Evolutionary conservation across 2,329 filamentous ascomycete species (phyloP).

Genomic region (Chaetomium globosum): DNA sequence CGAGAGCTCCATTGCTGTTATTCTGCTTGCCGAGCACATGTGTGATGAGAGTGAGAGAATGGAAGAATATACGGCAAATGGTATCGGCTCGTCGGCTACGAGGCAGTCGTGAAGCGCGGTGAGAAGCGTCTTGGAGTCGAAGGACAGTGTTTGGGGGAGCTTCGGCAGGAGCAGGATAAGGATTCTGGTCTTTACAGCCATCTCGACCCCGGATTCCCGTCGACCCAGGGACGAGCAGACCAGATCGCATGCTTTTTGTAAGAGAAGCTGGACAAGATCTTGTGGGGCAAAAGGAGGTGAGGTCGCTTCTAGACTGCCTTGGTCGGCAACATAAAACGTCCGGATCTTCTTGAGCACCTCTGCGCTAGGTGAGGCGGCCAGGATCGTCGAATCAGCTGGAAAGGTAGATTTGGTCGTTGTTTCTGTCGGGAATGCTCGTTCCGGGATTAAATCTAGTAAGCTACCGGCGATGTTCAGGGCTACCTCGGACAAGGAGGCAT

Average conservation of each 20-base stretch:
- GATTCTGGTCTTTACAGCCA: slow-evolving; percentile 62
- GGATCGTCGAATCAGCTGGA: slow-evolving; percentile 38
- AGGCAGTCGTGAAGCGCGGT: slow-evolving; percentile 56
- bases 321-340: slow-evolving; percentile 69
- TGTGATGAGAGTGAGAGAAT: slow-evolving; percentile 61
- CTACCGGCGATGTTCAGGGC: slow-evolving; percentile 56
- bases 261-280: slow-evolving; percentile 62
- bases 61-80: slow-evolving; percentile 61
- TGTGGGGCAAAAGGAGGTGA: slow-evolving; percentile 60
- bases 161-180: slow-evolving; percentile 62
- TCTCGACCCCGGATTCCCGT: slow-evolving; percentile 48
- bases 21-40: slow-evolving; percentile 57
- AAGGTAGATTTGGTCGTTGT: slow-evolving; percentile 32
- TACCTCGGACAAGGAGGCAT: slow-evolving; percentile 35
- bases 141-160: slow-evolving; percentile 48
- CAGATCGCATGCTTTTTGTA: slow-evolving; percentile 61
- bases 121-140: slow-evolving; percentile 54
- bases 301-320: slow-evolving; percentile 67
- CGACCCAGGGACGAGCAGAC: slow-evolving; percentile 52
- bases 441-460: slow-evolving; percentile 66
- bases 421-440: slow-evolving; percentile 58
- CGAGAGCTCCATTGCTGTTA: slow-evolving; percentile 57
- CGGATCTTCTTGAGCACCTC: slow-evolving; percentile 64
- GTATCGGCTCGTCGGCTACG: slow-evolving; percentile 43
- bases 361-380: slow-evolving; percentile 45